Conservation (phyloP, 495 filamentous ascomycete genomes). For the Penicillium paxilli region DNA sequence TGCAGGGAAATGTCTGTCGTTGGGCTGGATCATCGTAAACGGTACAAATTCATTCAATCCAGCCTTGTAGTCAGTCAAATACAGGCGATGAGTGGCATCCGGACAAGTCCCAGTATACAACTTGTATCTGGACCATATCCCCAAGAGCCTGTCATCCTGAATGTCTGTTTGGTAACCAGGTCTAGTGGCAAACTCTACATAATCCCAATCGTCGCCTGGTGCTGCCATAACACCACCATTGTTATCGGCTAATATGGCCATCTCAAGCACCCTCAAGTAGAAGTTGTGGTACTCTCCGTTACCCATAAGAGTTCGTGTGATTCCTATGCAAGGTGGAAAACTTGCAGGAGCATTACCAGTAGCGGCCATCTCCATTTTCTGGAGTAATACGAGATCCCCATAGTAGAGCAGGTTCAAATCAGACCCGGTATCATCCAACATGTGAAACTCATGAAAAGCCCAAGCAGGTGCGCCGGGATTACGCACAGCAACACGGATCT, state of each 20-base stretch:
- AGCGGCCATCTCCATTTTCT: not conserved
- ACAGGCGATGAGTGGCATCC: not conserved
- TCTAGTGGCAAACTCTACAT: not conserved
- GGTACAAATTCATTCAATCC: not conserved
- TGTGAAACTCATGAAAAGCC: not conserved
- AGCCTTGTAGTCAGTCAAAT: not conserved
- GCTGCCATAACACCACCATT: not conserved
- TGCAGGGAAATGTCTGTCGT: not conserved
- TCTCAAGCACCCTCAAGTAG: not conserved
- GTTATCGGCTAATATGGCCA: not conserved
- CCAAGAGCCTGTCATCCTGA: not conserved
- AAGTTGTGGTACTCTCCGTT: not conserved
- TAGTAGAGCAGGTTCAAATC: not conserved
- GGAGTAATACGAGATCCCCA: not conserved
- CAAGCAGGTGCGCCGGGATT: not conserved
- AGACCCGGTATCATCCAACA: not conserved
- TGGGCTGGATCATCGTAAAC: not conserved
- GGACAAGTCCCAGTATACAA: not conserved
- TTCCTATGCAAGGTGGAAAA: not conserved
- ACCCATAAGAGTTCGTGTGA: not conserved
- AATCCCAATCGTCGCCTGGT: not conserved
- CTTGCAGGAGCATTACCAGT: not conserved
- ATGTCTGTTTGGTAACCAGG: not conserved
- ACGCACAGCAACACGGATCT: not conserved
- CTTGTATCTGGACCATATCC: not conserved